Percentiles rank a stretch among this genome's conserved stretches.
Conservation (phyloP, 164 flowering plant species). For the Taxillus chinensis region DNA sequence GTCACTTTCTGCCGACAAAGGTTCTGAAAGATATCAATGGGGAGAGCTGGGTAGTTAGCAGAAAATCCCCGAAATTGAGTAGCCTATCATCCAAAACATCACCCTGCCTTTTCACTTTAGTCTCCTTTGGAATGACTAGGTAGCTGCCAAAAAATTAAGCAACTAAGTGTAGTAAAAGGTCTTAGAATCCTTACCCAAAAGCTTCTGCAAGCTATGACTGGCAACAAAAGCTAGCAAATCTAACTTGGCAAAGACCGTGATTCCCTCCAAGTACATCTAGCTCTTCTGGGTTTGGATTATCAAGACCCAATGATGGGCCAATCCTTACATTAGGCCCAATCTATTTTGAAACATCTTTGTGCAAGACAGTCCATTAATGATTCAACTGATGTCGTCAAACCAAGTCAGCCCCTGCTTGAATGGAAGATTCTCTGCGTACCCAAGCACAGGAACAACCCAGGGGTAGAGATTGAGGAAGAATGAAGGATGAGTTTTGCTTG, state of each 20-base stretch:
- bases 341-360: too few relatives aligned
- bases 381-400: conserved; percentile 83
- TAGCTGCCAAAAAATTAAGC: conserved; percentile 85
- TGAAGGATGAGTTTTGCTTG: too few relatives aligned
- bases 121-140: conserved; percentile 59
- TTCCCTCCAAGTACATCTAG: conserved; percentile 65
- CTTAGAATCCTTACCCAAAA: conserved; percentile 37
- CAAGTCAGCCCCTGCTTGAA: conserved; percentile 74
- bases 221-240: conserved; percentile 78
- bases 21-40: too few relatives aligned
- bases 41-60: too few relatives aligned
- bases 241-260: conserved; percentile 56
- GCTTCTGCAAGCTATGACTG: conserved; percentile 45
- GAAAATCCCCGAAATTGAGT: too few relatives aligned
- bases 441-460: conserved; percentile 78
- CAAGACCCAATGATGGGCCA: conserved; percentile 85
- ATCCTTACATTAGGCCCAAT: conserved; percentile 97
- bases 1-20: too few relatives aligned
- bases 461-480: too few relatives aligned
- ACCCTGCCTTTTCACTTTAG: conserved; percentile 51
- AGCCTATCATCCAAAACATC: conserved; percentile 52
- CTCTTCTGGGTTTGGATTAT: conserved; percentile 70
- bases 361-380: conserved; percentile 86
- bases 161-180: conserved; percentile 76
- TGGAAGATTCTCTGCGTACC: conserved; percentile 70